Evolutionary conservation across 2,329 filamentous ascomycete genomes (phyloP).

Genomic region (Colletotrichum ledebouriae): DNA sequence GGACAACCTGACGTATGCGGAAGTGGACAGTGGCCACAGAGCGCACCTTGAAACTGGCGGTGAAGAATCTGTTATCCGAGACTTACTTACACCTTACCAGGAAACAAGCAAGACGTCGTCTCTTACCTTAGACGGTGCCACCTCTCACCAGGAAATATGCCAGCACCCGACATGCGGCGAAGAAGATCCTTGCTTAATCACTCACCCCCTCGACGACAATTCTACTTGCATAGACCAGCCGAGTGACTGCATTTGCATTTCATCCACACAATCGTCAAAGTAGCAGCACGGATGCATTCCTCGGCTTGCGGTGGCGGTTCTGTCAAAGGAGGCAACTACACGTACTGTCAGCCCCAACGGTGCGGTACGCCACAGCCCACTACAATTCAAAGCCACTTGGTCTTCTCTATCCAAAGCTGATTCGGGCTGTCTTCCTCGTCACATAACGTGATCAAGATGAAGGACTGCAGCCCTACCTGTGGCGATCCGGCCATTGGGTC

Average conservation of each 20-base stretch:
- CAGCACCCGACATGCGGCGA: neutral
- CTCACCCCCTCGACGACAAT: neutral
- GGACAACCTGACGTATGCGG: slow-evolving; percentile 27
- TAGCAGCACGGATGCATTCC: slow-evolving; percentile 7
- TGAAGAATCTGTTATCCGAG: slow-evolving; percentile 23
- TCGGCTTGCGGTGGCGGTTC: slow-evolving; percentile 26
- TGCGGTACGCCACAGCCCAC: neutral
- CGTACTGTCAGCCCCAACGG: slow-evolving; percentile 9
- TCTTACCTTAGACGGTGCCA: slow-evolving; percentile 8
- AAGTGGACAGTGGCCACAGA: slow-evolving; percentile 23
- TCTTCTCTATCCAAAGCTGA: slow-evolving; percentile 5
- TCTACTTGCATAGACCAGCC: neutral
- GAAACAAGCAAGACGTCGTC: neutral
- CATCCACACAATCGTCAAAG: slow-evolving; percentile 1
- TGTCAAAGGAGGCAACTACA: neutral
- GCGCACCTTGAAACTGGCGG: slow-evolving; percentile 27
- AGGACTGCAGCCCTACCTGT: slow-evolving; percentile 36
- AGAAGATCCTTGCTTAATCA: neutral
- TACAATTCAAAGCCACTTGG: slow-evolving; percentile 11
- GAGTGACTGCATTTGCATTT: slow-evolving; percentile 21
- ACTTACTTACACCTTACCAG: slow-evolving; percentile 12
- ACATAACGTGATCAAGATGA: slow-evolving; percentile 31
- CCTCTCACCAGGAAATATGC: neutral
- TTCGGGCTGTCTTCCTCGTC: slow-evolving; percentile 4
- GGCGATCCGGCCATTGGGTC: slow-evolving; percentile 7